Evolutionary conservation across 805 yeast genomes (phyloP).

Genomic region (Spathaspora gorwiae): DNA sequence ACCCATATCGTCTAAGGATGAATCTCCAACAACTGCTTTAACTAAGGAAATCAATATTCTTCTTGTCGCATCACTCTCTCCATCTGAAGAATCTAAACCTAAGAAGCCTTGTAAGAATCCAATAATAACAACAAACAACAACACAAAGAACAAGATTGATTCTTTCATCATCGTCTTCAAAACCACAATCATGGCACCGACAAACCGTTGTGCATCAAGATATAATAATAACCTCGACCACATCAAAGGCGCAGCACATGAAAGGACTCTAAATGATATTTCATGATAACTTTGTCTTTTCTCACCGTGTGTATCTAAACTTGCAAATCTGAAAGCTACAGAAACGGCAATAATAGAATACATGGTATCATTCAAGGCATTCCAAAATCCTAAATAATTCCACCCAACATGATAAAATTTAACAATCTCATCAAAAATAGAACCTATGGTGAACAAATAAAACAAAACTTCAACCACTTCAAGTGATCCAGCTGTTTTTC

Average conservation of each 20-base stretch:
- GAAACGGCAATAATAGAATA: conserved; percentile 53
- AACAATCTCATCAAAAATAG: conserved; percentile 59
- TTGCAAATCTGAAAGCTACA: conserved; percentile 50
- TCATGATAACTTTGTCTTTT: conserved; percentile 41
- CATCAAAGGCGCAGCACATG: conserved; percentile 82
- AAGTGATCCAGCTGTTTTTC: conserved; percentile 26
- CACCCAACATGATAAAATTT: conserved; percentile 76
- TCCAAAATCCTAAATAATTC: conserved; percentile 72
- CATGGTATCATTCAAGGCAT: conserved; percentile 68
- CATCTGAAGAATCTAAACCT: conserved; percentile 86
- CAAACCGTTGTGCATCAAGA: conserved; percentile 74
- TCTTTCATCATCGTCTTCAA: conserved; percentile 84
- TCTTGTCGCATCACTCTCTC: conserved; percentile 68
- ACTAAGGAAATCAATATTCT: conserved; percentile 60
- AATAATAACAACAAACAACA: conserved; percentile 61
- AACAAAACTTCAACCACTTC: conserved; percentile 51
- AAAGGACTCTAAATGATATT: conserved; percentile 62
- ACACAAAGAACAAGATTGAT: conserved; percentile 74
- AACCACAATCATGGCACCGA: conserved; percentile 86
- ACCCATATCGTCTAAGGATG: conserved; percentile 65
- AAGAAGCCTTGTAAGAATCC: conserved; percentile 86
- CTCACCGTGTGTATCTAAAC: conserved; percentile 18
- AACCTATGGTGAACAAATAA: conserved; percentile 63
- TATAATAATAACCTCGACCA: conserved; percentile 76
- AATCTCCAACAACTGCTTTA: conserved; percentile 69